Evolutionary conservation across 371 early-diverging fungal species (phyloP).

Genomic region (Actinomucor elegans): DNA sequence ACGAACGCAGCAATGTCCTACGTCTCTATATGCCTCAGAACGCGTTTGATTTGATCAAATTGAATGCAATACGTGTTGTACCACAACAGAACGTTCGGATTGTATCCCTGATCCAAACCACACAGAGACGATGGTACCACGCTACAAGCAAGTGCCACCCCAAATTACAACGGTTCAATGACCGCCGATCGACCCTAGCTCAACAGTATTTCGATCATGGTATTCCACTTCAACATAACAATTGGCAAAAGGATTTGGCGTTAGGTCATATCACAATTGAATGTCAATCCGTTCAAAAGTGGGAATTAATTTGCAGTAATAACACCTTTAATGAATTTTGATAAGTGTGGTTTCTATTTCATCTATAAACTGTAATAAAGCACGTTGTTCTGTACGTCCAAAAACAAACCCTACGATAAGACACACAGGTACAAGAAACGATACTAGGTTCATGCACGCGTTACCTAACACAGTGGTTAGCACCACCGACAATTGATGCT

Average conservation of each 20-base stretch:
- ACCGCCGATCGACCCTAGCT: not conserved
- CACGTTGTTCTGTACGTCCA: constrained; percentile 23
- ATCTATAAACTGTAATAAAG: constrained; percentile 19
- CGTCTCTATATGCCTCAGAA: constrained; percentile 3
- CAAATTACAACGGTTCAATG: not conserved
- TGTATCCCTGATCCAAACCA: not conserved
- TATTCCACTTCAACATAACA: not conserved
- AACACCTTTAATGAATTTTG: constrained; percentile 7
- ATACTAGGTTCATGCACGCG: constrained; percentile 1
- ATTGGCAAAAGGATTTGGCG: constrained; percentile 3
- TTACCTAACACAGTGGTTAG: constrained; percentile 12
- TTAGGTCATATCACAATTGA: constrained; percentile 1
- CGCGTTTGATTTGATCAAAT: not conserved
- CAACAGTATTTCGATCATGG: not conserved
- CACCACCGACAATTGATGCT: not conserved
- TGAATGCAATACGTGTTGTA: constrained; percentile 8
- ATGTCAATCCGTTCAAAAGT: constrained; percentile 6
- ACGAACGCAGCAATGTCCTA: not conserved
- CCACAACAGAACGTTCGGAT: not conserved
- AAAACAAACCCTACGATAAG: constrained; percentile 30
- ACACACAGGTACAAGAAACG: constrained; percentile 4
- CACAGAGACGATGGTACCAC: constrained; percentile 1
- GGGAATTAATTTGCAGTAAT: constrained; percentile 8
- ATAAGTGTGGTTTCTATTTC: constrained; percentile 14
- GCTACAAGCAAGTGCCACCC: not conserved